Conservation (phyloP, 2,329 filamentous ascomycete genomes). For the Xylariaceae sp. region DNA sequence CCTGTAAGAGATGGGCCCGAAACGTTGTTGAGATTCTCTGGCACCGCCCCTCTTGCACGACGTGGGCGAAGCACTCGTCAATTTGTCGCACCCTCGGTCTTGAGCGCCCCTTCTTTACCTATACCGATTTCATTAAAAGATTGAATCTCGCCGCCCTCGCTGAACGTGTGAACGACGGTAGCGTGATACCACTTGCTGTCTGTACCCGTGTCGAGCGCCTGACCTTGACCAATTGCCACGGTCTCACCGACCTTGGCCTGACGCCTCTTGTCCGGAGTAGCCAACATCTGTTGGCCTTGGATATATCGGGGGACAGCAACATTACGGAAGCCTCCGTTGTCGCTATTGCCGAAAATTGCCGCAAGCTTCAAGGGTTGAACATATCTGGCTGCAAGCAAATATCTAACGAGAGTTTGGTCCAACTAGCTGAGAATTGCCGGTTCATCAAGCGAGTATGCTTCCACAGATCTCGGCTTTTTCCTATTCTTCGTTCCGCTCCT, state of each 20-base stretch:
- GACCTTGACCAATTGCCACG: constrained; percentile 87
- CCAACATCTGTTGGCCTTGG: constrained; percentile 81
- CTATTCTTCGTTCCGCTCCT: constrained; percentile 12
- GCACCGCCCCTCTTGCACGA: constrained; percentile 91
- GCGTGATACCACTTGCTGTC: constrained; percentile 76
- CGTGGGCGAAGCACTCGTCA: constrained; percentile 78
- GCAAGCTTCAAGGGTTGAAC: constrained; percentile 87
- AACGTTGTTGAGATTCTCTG: constrained; percentile 93
- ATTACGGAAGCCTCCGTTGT: constrained; percentile 48
- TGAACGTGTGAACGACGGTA: constrained; percentile 82
- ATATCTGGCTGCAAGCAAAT: constrained; percentile 85
- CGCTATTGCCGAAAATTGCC: constrained; percentile 82
- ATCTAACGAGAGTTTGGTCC: constrained; percentile 83
- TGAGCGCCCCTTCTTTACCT: constrained; percentile 81
- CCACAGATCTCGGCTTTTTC: constrained; percentile 15
- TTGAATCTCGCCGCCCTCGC: constrained; percentile 86
- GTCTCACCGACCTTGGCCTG: constrained; percentile 83
- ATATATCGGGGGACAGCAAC: constrained; percentile 80
- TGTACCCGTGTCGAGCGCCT: constrained; percentile 93
- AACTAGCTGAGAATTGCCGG: constrained; percentile 79
- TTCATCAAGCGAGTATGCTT: constrained; percentile 81
- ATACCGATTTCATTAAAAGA: constrained; percentile 87
- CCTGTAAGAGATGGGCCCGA: constrained; percentile 91
- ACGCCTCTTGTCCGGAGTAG: constrained; percentile 81
- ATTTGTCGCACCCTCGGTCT: constrained; percentile 81